A percentile compares a stretch with the other conserved stretches of the same genome.
Evolutionary conservation across 2,329 filamentous ascomycete species (phyloP).

Genomic region (Magnaporthales sp.): DNA sequence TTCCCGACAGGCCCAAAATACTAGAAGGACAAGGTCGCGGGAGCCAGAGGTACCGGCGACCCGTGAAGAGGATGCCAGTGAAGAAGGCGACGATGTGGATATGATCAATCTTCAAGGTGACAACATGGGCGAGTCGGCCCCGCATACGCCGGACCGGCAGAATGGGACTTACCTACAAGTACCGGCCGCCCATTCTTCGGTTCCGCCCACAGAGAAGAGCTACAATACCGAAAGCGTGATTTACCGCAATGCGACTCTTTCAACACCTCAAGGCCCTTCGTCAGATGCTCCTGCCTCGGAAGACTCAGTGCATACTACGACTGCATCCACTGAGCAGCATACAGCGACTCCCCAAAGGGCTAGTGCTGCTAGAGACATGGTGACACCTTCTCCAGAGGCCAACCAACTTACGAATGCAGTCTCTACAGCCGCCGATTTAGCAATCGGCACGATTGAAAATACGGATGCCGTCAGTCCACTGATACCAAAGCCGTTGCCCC

Average conservation of each 20-base stretch:
- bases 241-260: not conserved
- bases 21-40: not conserved
- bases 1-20: not conserved
- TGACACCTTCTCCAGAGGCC: not conserved
- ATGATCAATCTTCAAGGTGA: not conserved
- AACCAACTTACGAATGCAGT: not conserved
- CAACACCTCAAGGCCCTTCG: not conserved
- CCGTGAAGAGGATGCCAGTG: not conserved
- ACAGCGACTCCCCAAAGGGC: too few relatives aligned
- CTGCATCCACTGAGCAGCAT: not conserved
- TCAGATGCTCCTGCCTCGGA: not conserved
- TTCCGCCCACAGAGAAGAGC: constrained; percentile 2
- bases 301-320: not conserved
- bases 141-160: not conserved
- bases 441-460: not conserved
- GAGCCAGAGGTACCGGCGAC: not conserved
- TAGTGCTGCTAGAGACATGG: not conserved
- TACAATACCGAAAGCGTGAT: constrained; percentile 6
- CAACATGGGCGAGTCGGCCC: not conserved
- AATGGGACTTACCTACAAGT: not conserved
- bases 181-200: not conserved
- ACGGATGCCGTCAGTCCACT: not conserved
- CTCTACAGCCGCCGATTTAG: not conserved
- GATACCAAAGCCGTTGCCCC: not conserved
- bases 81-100: not conserved